Evolutionary conservation across 1,139 yeast genomes (phyloP).

Genomic region (Hanseniaspora uvarum): DNA sequence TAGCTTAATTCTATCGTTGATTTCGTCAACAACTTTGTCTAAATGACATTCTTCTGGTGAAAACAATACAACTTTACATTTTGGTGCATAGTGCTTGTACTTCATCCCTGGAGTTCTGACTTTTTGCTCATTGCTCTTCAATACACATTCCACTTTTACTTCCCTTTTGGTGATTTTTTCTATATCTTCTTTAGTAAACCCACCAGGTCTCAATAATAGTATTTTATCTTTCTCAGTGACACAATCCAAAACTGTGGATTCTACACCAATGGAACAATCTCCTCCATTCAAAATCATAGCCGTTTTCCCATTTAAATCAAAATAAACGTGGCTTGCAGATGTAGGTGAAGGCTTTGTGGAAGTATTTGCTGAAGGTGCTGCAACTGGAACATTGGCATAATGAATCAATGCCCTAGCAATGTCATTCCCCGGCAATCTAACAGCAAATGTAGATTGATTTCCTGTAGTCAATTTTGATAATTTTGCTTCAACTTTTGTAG

Average conservation of each 20-base stretch:
- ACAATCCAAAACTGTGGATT: conserved; percentile 90
- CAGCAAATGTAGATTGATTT: conserved; percentile 81
- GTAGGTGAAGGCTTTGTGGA: conserved; percentile 95
- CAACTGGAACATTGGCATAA: conserved; percentile 77
- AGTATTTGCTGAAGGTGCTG: conserved; percentile 97
- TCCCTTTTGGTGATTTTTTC: conserved; percentile 62
- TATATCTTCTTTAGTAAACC: conserved; percentile 72
- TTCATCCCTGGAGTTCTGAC: conserved; percentile 98
- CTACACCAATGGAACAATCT: conserved; percentile 78
- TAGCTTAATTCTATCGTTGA: conserved; percentile 19
- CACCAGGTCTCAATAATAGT: conserved; percentile 75
- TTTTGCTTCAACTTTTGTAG: conserved; percentile 26
- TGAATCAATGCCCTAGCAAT: conserved; percentile 86
- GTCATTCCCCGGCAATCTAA: conserved; percentile 75
- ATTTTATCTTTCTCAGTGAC: conserved; percentile 33
- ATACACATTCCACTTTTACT: conserved; percentile 42
- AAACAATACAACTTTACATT: conserved; percentile 70
- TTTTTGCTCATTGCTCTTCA: conserved; percentile 41
- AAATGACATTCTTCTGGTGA: conserved; percentile 27
- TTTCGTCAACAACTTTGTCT: conserved; percentile 18
- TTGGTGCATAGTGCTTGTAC: conserved; percentile 88
- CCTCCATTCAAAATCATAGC: conserved; percentile 90
- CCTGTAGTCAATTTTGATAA: conserved; percentile 74
- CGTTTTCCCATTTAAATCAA: conserved; percentile 69
- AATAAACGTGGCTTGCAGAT: conserved; percentile 68